Evolutionary conservation across 2,329 filamentous ascomycete species (phyloP), one percentile per base, ranked within the genome.

Genomic region (Neonectria hederae): DNA sequence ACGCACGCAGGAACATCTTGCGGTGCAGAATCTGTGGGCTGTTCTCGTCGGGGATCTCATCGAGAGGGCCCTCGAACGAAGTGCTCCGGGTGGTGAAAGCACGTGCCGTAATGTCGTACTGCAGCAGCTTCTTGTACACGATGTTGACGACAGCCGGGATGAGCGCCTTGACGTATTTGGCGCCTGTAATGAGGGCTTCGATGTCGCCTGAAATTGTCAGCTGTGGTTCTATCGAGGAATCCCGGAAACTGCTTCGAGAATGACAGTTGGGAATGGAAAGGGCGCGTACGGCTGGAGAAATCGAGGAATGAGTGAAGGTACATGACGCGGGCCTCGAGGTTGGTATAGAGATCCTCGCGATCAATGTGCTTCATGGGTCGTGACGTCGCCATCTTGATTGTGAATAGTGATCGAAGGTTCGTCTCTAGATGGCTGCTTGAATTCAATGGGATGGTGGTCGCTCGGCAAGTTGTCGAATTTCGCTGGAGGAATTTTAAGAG

Each of bases 101-200:
- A 57, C 91, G 87, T 1, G 92, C 91, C 4, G 92, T 96, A 76
- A 95, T 92, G 75, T 95, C 92, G 78, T 92, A 92, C 73, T 89
- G 87, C 11, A 95, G 83, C 0, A 96, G 85, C 76, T 95, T 95
- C 74, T 89, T 89, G 82, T 95, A 96, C 35, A 95, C 91, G 65
- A 94, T 92, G 78, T 94, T 93, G 74, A 95, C 92, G 22, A 96
- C 86, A 49, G 92, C 90, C 1, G 93, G 93, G 67, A 95, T 93
- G 32, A 95, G 86, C n/a, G 90, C 88, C 73, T 91, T 91, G 81
- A 94, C 90, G 79, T 93, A 93, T 77, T 93, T 93, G 63, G 87
- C 83, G 66, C 91, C 91, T 3, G 84, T 82, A 14, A 87, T 83
- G 40, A 94, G 84, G 42, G 91, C 90, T 69, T 91, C 89, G 61